Evolutionary conservation across 2,329 filamentous ascomycete genomes (phyloP).

Genomic region (Grosmannia clavigera): DNA sequence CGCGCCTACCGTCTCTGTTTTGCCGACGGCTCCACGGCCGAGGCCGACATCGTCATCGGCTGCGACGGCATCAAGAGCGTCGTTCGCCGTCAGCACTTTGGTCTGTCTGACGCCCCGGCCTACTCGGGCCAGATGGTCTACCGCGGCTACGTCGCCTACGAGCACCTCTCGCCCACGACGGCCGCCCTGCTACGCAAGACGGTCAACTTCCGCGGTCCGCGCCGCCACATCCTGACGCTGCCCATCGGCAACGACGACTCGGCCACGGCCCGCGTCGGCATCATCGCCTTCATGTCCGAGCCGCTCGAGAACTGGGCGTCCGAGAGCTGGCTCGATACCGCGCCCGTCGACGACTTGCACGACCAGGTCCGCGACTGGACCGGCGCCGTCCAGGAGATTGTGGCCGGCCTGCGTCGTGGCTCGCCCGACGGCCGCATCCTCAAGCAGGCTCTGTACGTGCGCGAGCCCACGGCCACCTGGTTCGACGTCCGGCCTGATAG

Average conservation of each 20-base stretch:
- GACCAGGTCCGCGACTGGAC: slow-evolving; percentile 30
- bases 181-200: slow-evolving; percentile 43
- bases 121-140: slow-evolving; percentile 51
- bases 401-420: slow-evolving; percentile 32
- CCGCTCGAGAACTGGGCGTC: slow-evolving; percentile 13
- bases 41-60: slow-evolving; percentile 35
- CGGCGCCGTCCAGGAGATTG: slow-evolving; percentile 22
- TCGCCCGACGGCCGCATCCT: slow-evolving; percentile 10
- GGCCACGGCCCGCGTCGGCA: slow-evolving; percentile 16
- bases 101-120: slow-evolving; percentile 28
- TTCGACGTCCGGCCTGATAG: slow-evolving; percentile 16
- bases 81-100: slow-evolving; percentile 29
- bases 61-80: slow-evolving; percentile 53
- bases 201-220: slow-evolving; percentile 28
- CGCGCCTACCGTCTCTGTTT: slow-evolving; percentile 13
- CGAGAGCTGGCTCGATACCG: slow-evolving; percentile 18
- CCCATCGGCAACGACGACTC: slow-evolving; percentile 23
- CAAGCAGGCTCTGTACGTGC: slow-evolving; percentile 18
- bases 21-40: slow-evolving; percentile 16
- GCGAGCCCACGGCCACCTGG: slow-evolving; percentile 34
- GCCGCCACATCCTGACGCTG: slow-evolving; percentile 24
- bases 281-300: slow-evolving; percentile 21
- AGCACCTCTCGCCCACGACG: slow-evolving; percentile 8
- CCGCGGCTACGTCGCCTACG: slow-evolving; percentile 27
- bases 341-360: slow-evolving; percentile 28